Conservation (phyloP, 306 rosid genomes). For the Quercus suber region DNA sequence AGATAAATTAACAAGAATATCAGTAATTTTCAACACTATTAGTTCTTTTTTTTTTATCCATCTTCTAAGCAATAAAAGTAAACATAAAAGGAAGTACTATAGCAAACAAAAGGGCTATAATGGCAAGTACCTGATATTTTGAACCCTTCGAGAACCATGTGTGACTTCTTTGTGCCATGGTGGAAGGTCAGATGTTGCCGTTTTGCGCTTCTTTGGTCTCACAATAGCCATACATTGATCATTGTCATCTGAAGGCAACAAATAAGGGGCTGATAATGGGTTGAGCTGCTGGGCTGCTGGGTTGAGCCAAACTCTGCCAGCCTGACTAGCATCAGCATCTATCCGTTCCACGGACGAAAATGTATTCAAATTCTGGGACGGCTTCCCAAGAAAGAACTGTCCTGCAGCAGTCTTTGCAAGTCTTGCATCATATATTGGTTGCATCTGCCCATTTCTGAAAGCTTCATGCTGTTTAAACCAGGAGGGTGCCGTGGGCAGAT, state of each 20-base stretch:
- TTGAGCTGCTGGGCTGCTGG: slow-evolving; percentile 24
- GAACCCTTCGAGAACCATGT: slow-evolving; percentile 31
- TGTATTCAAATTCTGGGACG: slow-evolving; percentile 27
- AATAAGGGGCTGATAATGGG: slow-evolving; percentile 18
- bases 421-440: slow-evolving; percentile 29
- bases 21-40: not conserved
- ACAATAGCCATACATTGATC: slow-evolving; percentile 16
- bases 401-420: slow-evolving; percentile 24
- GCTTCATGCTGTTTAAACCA: slow-evolving; percentile 38
- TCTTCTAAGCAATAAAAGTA: not conserved
- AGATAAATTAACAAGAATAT: not conserved
- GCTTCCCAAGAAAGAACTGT: slow-evolving; percentile 30
- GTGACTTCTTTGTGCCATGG: slow-evolving; percentile 51
- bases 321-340: slow-evolving; percentile 29
- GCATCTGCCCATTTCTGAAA: slow-evolving; percentile 40
- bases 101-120: not conserved
- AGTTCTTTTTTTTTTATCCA: not conserved
- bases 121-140: slow-evolving; percentile 38
- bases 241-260: slow-evolving; percentile 21
- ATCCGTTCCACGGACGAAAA: slow-evolving; percentile 29
- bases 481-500: slow-evolving; percentile 25
- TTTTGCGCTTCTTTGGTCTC: slow-evolving; percentile 52
- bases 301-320: slow-evolving; percentile 32
- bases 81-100: not conserved
- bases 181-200: slow-evolving; percentile 26